Conservation (phyloP, 73 alveolate genomes). For the Blepharisma japonicum region DNA sequence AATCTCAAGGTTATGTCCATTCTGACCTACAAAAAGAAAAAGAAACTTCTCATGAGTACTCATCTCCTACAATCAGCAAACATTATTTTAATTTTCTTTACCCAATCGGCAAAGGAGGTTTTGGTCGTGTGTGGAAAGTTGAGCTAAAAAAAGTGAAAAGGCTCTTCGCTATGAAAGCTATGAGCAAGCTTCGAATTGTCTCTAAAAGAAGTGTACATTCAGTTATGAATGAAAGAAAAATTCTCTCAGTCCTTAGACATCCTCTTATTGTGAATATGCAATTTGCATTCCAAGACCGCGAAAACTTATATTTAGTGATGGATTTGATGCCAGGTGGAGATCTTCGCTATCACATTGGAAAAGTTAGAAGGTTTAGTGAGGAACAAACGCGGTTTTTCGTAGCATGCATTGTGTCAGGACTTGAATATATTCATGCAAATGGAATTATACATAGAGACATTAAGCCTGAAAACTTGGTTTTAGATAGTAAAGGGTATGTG, state of each 20-base stretch:
- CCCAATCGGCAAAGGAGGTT: constrained; percentile 56
- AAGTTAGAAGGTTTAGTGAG: constrained; percentile 45
- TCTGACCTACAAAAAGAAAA: too few relatives aligned
- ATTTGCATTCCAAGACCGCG: constrained; percentile 87
- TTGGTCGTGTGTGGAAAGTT: constrained; percentile 48
- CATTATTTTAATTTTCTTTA: background rate
- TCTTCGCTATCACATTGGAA: constrained; percentile 61
- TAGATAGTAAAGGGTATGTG: constrained; percentile 75
- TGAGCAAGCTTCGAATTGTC: constrained; percentile 47
- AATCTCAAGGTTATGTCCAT: too few relatives aligned
- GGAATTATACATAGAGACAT: constrained; percentile 88
- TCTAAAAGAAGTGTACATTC: constrained; percentile 80
- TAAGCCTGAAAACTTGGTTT: constrained; percentile 91
- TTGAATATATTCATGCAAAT: constrained; percentile 82
- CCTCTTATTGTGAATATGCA: constrained; percentile 78
- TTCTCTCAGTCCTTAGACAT: constrained; percentile 69
- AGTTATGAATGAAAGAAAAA: constrained; percentile 77
- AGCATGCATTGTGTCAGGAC: constrained; percentile 59
- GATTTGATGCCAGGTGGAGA: constrained; percentile 91
- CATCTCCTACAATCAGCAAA: too few relatives aligned
- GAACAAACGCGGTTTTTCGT: constrained; percentile 64
- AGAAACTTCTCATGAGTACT: too few relatives aligned
- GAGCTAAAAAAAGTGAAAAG: constrained; percentile 46
- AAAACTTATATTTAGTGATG: constrained; percentile 84
- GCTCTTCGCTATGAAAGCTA: constrained; percentile 37